Evolutionary conservation across 768 basidiomycete genomes (phyloP), one percentile per base, ranked within the genome.

Genomic region (Hemileccinum rubropunctum): DNA sequence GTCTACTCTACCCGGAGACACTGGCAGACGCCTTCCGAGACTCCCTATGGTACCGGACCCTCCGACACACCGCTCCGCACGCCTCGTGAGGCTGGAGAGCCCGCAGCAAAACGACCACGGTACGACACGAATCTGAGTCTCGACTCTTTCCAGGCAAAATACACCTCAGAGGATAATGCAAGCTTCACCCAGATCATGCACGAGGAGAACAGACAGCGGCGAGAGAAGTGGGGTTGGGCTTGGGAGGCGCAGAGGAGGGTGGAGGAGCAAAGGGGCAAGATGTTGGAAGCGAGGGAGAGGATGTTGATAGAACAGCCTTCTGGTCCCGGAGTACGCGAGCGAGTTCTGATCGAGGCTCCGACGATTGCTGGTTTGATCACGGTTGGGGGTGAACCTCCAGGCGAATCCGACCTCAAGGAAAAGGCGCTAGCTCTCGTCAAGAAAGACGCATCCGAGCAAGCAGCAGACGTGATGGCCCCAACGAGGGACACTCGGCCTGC

Each of bases 81-180:
- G n/a, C 68, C 76, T 32, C 68, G 38, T n/a, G 71, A 69, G 13
- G 36, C 27, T 3, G 70, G 68, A 30, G 78, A 79, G 56, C 73
- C 77, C 21, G 66, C 75, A 3, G 53, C 65, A 54, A 84, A 91
- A 70, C 77, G 83, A 48, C 61, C 75, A 28, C 80, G 79, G 48
- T 84, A 80, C 58, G 78, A 90, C 58, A 71, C 73, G 3, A 65
- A 74, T 51, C 71, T 92, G 62, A 84, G 79, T 48, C 77, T 98
- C 15, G 93, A 98, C 65, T 73, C 73, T 14, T 99, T 98, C 66
- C 97, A 98, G 66, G 82, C 91, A 0, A 80, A 79, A 37, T 97
- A 91, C 66, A 98, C 97, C 2, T 97, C 94, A 0, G 94, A 98
- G 64, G 97, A 99, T 69, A 99, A 99, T 67, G 84, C 95, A 6